These are phyloP conservation scores for Xerocomus potaroensis DNA, from an alignment of 768 basidiomycete genomes.

Conservation along the genomic window DNA sequence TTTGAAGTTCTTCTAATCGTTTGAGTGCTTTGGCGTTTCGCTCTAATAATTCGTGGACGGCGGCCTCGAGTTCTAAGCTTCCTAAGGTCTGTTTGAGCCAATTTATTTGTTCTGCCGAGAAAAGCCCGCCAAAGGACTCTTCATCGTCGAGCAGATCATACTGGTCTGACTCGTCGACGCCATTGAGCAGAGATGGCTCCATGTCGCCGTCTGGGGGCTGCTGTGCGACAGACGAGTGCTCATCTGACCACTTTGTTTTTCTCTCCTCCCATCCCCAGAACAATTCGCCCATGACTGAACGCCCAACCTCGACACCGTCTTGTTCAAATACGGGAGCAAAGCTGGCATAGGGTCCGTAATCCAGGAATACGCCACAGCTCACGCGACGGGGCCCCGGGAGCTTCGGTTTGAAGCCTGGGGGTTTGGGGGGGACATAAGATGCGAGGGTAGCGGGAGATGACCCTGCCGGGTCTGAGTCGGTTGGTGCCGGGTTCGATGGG, in stretches of 20 bases:
- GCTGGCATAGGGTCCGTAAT: conserved; percentile 71
- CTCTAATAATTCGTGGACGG: conserved; percentile 64
- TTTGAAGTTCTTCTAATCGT: conserved; percentile 64
- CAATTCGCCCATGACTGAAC: conserved; percentile 54
- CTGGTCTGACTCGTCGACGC: conserved; percentile 6
- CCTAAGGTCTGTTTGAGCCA: conserved; percentile 58
- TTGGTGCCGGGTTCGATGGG: conserved; percentile 36
- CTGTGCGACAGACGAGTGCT: conserved; percentile 9
- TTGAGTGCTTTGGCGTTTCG: conserved; percentile 60
- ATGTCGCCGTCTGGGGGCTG: not conserved
- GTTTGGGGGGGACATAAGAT: conserved; percentile 48
- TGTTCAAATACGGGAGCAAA: conserved; percentile 81
- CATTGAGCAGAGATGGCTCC: conserved; percentile 10
- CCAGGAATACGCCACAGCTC: conserved; percentile 64
- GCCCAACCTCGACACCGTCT: conserved; percentile 68
- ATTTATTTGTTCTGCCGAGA: conserved; percentile 52
- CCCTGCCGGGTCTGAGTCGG: conserved; percentile 26
- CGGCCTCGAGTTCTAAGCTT: conserved; percentile 61
- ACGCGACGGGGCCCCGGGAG: conserved; percentile 50
- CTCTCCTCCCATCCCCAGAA: conserved; percentile 49
- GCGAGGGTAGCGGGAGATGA: conserved; percentile 44
- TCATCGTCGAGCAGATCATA: conserved; percentile 30
- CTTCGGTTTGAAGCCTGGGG: conserved; percentile 38
- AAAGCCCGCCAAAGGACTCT: conserved; percentile 46
- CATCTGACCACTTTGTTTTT: conserved; percentile 29